These are phyloP conservation scores for Klebsormidium nitens DNA, from an alignment of 139 green algal species.

Conservation along the genomic window DNA sequence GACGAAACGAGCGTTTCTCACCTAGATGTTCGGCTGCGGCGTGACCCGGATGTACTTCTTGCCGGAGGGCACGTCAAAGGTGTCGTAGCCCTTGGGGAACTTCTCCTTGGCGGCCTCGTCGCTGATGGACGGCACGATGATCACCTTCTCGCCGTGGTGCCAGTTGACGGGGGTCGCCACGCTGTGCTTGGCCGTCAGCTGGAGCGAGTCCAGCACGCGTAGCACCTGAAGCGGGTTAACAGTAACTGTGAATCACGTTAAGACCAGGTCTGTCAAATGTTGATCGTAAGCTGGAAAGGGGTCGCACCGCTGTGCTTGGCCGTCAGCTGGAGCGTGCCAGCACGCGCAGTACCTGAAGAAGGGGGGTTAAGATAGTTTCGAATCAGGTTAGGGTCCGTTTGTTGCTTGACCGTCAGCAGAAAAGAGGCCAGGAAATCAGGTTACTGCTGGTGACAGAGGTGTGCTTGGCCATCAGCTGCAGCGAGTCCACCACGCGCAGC, in stretches of 20 bases:
- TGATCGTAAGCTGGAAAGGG: no score
- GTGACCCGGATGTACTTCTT: slow-evolving; percentile 45
- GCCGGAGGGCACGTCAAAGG: slow-evolving; percentile 25
- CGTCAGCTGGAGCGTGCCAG: no score
- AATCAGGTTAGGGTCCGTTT: no score
- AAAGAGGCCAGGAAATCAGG: no score
- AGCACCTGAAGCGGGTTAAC: slow-evolving; percentile 46
- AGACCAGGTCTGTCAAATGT: no score
- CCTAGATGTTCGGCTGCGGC: slow-evolving; percentile 4
- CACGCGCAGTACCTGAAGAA: no score
- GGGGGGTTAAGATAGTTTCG: no score
- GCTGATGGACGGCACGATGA: slow-evolving; percentile 51
- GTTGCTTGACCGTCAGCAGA: no score
- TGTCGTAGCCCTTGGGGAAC: slow-evolving; percentile 33
- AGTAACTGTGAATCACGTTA: no score
- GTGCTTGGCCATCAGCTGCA: slow-evolving; percentile 51
- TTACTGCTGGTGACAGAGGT: slow-evolving; percentile 52
- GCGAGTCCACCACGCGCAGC: slow-evolving; percentile 60
- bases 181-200: slow-evolving; percentile 55
- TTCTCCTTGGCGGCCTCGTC: slow-evolving; percentile 51
- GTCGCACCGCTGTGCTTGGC: no score
- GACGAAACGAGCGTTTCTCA: no score
- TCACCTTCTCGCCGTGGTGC: slow-evolving; percentile 49
- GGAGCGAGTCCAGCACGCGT: slow-evolving; percentile 64
- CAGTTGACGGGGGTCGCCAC: slow-evolving; percentile 65